Evolutionary conservation across 2,329 filamentous ascomycete species (phyloP).

Genomic region (Cytospora paraplurivora): DNA sequence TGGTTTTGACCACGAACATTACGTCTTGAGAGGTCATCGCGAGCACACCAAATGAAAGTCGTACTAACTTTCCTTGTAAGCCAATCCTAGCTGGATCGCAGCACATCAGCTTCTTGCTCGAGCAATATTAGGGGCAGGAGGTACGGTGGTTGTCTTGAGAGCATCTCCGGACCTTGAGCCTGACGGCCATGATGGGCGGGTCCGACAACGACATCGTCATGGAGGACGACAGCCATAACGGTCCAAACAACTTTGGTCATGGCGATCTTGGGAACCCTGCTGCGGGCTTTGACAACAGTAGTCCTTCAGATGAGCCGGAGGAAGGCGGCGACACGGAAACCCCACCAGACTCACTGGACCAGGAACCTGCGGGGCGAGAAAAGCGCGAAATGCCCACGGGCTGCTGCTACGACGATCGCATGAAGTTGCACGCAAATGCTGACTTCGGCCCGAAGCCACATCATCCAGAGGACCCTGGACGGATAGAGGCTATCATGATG

Average conservation of each 20-base stretch:
- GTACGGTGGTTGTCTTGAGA: slow-evolving; percentile 4
- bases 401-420: slow-evolving; percentile 87
- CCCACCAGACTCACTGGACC: slow-evolving; percentile 34
- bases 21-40: not conserved
- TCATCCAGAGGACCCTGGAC: slow-evolving; percentile 90
- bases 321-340: slow-evolving; percentile 37
- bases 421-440: slow-evolving; percentile 93
- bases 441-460: slow-evolving; percentile 73
- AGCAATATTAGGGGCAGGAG: slow-evolving; percentile 1
- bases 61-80: not conserved
- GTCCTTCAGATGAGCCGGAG: slow-evolving; percentile 38
- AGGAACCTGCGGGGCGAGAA: slow-evolving; percentile 36
- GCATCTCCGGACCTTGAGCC: slow-evolving; percentile 14
- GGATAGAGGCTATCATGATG: slow-evolving; percentile 91
- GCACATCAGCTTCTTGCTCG: not conserved
- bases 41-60: not conserved
- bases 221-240: slow-evolving; percentile 48
- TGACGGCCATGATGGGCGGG: slow-evolving; percentile 31
- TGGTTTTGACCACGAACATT: not conserved
- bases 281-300: slow-evolving; percentile 24
- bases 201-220: slow-evolving; percentile 38
- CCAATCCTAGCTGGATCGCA: not conserved
- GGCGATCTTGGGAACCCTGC: slow-evolving; percentile 38
- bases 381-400: slow-evolving; percentile 66
- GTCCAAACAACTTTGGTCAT: slow-evolving; percentile 42